Evolutionary conservation across 179 eudicot genomes (phyloP).

Genomic region (Beta corolliflora): DNA sequence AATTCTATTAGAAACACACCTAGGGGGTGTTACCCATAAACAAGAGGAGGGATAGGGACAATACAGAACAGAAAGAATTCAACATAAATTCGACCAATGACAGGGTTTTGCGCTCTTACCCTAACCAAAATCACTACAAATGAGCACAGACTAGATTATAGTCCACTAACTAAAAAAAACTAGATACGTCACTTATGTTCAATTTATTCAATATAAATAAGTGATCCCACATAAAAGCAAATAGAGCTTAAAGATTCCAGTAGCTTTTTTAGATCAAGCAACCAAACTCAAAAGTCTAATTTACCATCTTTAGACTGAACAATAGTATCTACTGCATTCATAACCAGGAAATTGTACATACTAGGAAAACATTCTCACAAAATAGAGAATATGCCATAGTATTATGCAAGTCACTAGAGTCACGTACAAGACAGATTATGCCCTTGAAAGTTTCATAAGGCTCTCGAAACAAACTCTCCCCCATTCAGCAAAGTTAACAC

Average conservation of each 20-base stretch:
- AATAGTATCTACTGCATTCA: neutral
- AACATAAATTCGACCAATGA: neutral
- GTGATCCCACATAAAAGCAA: neutral
- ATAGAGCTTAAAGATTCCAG: neutral
- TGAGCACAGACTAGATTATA: neutral
- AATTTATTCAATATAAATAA: too few relatives aligned
- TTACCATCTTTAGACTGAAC: neutral
- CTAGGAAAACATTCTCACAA: neutral
- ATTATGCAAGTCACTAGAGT: neutral
- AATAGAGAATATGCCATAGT: neutral
- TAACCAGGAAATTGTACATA: neutral
- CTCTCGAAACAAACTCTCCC: neutral
- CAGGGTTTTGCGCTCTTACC: neutral
- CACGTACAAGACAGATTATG: neutral
- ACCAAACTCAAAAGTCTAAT: slow-evolving; percentile 4
- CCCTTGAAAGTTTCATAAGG: neutral
- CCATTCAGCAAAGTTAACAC: neutral
- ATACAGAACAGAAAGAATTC: neutral
- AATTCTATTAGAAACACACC: too few relatives aligned
- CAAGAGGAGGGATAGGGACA: neutral
- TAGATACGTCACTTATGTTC: neutral
- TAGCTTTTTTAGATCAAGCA: neutral
- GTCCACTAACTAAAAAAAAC: neutral
- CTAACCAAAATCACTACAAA: neutral
- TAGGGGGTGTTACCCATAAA: too few relatives aligned